These are phyloP conservation scores for Dryas drummondii DNA, from an alignment of 306 rosid genomes.

Conservation along the genomic window DNA sequence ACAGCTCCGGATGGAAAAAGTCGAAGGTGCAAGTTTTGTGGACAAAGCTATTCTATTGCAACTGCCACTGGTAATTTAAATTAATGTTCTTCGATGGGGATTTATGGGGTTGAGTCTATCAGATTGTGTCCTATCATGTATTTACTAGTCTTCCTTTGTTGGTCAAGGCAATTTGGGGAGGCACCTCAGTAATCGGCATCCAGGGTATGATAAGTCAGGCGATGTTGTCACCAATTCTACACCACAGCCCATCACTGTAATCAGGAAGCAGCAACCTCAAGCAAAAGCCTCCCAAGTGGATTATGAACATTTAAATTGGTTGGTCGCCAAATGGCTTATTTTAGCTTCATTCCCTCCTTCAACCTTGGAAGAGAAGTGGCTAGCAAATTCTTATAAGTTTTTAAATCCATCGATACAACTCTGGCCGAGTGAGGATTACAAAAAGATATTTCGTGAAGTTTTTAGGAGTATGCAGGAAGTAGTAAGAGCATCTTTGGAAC, in stretches of 20 bases:
- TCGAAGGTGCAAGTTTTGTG: slow-evolving; percentile 93
- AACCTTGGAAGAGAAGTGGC: slow-evolving; percentile 82
- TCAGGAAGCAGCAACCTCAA: slow-evolving; percentile 70
- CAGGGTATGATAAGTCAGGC: slow-evolving; percentile 83
- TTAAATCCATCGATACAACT: slow-evolving; percentile 79
- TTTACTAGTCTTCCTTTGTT: slow-evolving; percentile 27
- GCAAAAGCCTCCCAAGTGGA: slow-evolving; percentile 64
- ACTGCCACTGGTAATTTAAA: slow-evolving; percentile 78
- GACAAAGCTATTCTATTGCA: slow-evolving; percentile 87
- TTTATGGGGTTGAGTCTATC: not conserved
- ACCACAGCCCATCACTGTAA: slow-evolving; percentile 42
- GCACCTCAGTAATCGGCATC: slow-evolving; percentile 94
- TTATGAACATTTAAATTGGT: slow-evolving; percentile 91
- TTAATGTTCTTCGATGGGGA: too few species aligned
- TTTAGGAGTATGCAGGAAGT: slow-evolving; percentile 86
- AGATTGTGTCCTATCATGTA: not conserved
- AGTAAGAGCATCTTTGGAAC: slow-evolving; percentile 66
- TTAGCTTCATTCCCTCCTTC: slow-evolving; percentile 85
- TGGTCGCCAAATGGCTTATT: slow-evolving; percentile 84
- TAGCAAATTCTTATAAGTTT: slow-evolving; percentile 77
- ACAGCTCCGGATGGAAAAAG: slow-evolving; percentile 84
- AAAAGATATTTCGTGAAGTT: slow-evolving; percentile 65
- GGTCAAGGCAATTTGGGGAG: slow-evolving; percentile 85
- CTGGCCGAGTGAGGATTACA: slow-evolving; percentile 77
- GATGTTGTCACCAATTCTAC: slow-evolving; percentile 48